Evolutionary conservation across 805 yeast species (phyloP).

Genomic region (Candida pseudofarinosa): DNA sequence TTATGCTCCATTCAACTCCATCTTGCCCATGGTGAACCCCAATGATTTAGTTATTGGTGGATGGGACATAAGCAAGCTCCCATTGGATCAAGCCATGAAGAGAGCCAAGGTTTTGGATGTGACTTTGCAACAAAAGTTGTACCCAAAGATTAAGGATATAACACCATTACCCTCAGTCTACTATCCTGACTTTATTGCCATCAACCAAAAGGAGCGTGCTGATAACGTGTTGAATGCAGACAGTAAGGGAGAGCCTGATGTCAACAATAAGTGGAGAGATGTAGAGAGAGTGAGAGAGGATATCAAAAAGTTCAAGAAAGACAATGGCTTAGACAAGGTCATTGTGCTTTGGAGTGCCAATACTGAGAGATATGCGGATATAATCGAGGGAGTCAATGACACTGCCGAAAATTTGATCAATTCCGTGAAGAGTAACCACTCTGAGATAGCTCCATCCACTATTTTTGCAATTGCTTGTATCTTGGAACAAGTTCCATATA

Average conservation of each 20-base stretch:
- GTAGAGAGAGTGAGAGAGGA: slow-evolving; percentile 83
- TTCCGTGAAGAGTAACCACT: slow-evolving; percentile 73
- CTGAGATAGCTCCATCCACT: slow-evolving; percentile 89
- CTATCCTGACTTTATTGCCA: slow-evolving; percentile 95
- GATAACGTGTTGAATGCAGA: slow-evolving; percentile 72
- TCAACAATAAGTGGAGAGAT: slow-evolving; percentile 78
- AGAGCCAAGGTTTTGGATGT: slow-evolving; percentile 85
- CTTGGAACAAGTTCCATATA: slow-evolving; percentile 82
- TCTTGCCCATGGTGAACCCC: slow-evolving; percentile 86
- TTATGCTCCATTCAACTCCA: slow-evolving; percentile 85
- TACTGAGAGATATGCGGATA: slow-evolving; percentile 86
- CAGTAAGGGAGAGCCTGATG: slow-evolving; percentile 45
- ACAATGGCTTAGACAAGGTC: slow-evolving; percentile 77
- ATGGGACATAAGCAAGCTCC: slow-evolving; percentile 83
- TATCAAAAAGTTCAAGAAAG: slow-evolving; percentile 69
- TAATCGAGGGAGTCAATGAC: slow-evolving; percentile 79
- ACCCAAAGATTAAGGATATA: slow-evolving; percentile 54
- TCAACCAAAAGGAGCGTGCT: slow-evolving; percentile 90
- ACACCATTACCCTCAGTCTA: slow-evolving; percentile 81
- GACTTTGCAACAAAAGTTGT: slow-evolving; percentile 74
- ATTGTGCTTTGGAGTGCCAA: slow-evolving; percentile 96
- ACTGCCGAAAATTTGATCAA: slow-evolving; percentile 74
- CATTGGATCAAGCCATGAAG: slow-evolving; percentile 73
- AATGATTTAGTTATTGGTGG: slow-evolving; percentile 88
- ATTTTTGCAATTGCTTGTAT: slow-evolving; percentile 91